phyloP scores from a whole-genome alignment of 495 filamentous ascomycete genomes.

The Xylaria grammica region DNA sequence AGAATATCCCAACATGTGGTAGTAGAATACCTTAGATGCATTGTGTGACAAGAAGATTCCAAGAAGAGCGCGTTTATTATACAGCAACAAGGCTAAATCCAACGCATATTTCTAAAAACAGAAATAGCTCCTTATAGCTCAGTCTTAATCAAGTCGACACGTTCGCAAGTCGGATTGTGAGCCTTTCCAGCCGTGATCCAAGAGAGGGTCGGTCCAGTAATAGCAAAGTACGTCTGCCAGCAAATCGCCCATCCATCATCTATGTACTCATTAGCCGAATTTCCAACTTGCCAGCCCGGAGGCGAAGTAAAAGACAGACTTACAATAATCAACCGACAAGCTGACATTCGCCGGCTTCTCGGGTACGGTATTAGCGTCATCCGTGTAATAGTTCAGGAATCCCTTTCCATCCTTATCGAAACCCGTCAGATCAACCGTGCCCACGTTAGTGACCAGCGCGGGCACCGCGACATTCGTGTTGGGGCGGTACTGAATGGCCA shows the following conservation, averaged over 20 bases:
- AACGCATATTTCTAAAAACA: no score
- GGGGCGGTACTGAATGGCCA: constrained; percentile 12
- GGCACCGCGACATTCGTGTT: constrained; percentile 16
- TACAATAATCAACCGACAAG: constrained; percentile 1
- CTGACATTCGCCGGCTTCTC: constrained; percentile 1
- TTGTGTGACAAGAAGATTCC: no score
- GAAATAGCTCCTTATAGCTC: background rate
- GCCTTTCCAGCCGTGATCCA: constrained; percentile 12
- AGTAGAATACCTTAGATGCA: no score
- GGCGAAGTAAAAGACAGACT: background rate
- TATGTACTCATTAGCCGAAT: background rate
- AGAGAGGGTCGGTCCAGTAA: background rate
- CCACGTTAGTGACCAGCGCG: background rate
- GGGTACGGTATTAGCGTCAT: constrained; percentile 1
- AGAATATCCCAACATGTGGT: no score
- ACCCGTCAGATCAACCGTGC: constrained; percentile 1
- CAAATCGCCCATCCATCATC: constrained; percentile 10
- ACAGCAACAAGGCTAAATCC: no score
- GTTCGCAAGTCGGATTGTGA: constrained; percentile 17
- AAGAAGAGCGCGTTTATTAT: no score
- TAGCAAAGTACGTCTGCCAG: background rate
- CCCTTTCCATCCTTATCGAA: background rate
- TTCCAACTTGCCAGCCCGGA: background rate
- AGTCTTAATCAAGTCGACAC: constrained; percentile 3
- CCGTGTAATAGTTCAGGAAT: background rate